Conservation (phyloP, 2,329 filamentous ascomycete genomes). For the Amauroascus niger region DNA sequence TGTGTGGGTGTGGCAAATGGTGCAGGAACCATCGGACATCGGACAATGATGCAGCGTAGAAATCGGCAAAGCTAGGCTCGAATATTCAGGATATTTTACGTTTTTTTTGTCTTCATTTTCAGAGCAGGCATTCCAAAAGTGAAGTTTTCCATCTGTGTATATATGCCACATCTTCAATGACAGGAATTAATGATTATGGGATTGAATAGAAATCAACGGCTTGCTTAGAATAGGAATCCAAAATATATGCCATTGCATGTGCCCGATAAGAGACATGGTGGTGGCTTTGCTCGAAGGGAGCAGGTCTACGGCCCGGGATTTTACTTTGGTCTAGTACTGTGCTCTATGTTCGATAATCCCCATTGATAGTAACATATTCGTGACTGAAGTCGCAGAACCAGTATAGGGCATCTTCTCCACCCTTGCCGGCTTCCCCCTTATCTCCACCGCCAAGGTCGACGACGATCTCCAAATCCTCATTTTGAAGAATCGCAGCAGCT, state of each 20-base stretch:
- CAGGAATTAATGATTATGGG: constrained; percentile 4
- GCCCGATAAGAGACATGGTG: no score
- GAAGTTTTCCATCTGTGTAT: constrained; percentile 15
- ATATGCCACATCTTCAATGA: constrained; percentile 7
- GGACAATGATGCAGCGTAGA: constrained; percentile 4
- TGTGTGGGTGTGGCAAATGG: constrained; percentile 2
- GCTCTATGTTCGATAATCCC: constrained; percentile 52
- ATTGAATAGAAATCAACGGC: background rate
- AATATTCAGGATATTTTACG: constrained; percentile 1
- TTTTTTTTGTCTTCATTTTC: constrained; percentile 1
- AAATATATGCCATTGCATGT: no score
- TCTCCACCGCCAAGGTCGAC: constrained; percentile 48
- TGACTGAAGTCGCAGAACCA: constrained; percentile 62
- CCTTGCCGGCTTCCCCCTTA: constrained; percentile 32
- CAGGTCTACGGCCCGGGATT: no score
- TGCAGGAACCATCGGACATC: background rate
- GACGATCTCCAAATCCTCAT: constrained; percentile 53
- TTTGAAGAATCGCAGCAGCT: constrained; percentile 50
- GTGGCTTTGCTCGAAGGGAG: no score
- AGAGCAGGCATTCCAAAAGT: constrained; percentile 24
- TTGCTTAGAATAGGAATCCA: no score
- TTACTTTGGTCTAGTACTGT: no score
- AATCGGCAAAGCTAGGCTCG: background rate
- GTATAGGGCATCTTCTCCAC: constrained; percentile 47
- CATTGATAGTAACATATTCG: constrained; percentile 61